Percentiles rank a stretch among this genome's conserved stretches.
Conservation (phyloP, 768 basidiomycete genomes). For the Suillus occidentalis region DNA sequence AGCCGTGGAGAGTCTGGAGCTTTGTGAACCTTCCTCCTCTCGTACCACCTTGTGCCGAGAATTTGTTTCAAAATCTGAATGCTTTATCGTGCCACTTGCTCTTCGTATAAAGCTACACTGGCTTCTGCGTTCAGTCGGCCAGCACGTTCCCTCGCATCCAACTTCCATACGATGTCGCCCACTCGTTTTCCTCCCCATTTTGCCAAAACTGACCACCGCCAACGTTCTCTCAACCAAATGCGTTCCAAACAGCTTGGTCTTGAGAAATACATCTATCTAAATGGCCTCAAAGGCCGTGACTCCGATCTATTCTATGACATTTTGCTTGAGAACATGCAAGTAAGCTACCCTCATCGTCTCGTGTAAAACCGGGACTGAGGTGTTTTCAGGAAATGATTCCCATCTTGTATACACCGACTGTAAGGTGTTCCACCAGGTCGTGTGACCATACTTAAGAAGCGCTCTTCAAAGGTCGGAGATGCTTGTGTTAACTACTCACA, state of each 20-base stretch:
- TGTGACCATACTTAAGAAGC: constrained; percentile 8
- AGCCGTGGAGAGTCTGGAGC: not conserved
- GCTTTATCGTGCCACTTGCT: constrained; percentile 4
- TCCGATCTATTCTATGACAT: constrained; percentile 66
- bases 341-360: constrained; percentile 23
- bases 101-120: constrained; percentile 12
- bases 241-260: constrained; percentile 55
- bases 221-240: constrained; percentile 56
- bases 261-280: constrained; percentile 73
- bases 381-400: constrained; percentile 54
- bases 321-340: constrained; percentile 59
- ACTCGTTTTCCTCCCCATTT: constrained; percentile 49
- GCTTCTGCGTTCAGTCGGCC: constrained; percentile 12
- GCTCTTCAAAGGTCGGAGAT: constrained; percentile 56
- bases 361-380: not conserved
- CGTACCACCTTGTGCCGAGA: constrained; percentile 4
- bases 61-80: constrained; percentile 1
- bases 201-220: constrained; percentile 49
- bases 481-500: constrained; percentile 71
- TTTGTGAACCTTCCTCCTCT: not conserved
- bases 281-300: constrained; percentile 61
- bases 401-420: constrained; percentile 76
- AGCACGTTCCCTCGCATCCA: constrained; percentile 13
- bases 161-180: constrained; percentile 28
- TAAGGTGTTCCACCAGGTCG: constrained; percentile 26